phyloP scores from a whole-genome alignment of 768 basidiomycete genomes.

The Tulasnella sp. region DNA sequence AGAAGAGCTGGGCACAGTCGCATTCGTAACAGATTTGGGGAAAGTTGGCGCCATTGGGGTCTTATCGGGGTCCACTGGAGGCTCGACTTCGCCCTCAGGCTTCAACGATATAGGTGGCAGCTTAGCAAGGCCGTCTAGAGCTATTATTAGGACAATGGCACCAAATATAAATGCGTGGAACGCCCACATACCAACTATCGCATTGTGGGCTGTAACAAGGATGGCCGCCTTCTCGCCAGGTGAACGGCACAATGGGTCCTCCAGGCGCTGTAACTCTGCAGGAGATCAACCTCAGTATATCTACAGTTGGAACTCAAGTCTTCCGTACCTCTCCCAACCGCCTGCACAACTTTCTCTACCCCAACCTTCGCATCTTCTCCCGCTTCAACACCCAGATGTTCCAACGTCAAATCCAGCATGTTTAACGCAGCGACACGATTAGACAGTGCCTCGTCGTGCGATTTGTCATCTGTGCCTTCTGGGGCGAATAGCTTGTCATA shows the following conservation, averaged over 20 bases:
- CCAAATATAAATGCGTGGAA: neutral
- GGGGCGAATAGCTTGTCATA: constrained; percentile 88
- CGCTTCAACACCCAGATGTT: constrained; percentile 80
- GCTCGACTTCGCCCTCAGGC: constrained; percentile 36
- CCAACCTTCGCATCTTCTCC: constrained; percentile 34
- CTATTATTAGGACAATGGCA: neutral
- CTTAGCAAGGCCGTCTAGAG: constrained; percentile 55
- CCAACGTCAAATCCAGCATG: constrained; percentile 74
- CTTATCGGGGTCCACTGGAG: constrained; percentile 31
- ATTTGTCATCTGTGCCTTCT: constrained; percentile 57
- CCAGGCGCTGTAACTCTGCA: constrained; percentile 42
- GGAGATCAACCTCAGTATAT: neutral
- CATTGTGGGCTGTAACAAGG: constrained; percentile 72
- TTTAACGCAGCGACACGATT: constrained; percentile 85
- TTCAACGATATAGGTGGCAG: constrained; percentile 65
- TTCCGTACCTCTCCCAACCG: constrained; percentile 63
- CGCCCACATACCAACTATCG: constrained; percentile 58
- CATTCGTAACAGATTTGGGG: neutral
- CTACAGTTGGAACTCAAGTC: neutral
- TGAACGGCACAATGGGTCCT: constrained; percentile 35
- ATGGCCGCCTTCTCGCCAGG: constrained; percentile 71
- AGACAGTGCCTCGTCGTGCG: constrained; percentile 82
- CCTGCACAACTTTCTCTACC: constrained; percentile 43
- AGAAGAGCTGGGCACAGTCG: neutral
- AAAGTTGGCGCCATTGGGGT: constrained; percentile 19